Base-by-base conservation (phyloP, 805 yeast genomes). In the Nakazawaea anatomiae region DNA sequence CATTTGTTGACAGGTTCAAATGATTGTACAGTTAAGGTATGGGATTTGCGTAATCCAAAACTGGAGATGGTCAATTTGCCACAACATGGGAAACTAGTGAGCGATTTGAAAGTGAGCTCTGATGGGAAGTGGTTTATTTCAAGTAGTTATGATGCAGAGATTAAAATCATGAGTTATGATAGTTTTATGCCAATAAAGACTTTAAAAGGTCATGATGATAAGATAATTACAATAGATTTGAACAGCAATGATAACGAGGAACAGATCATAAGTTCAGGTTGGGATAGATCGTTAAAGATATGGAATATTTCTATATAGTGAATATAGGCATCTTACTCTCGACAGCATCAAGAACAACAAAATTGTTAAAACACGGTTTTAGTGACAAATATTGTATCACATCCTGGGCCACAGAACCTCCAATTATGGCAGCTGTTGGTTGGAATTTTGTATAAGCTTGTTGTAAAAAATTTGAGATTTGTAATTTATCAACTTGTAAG, bases 351-450 rank as follows among this genome's bases (percentile, higher is more conserved):
- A 91, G 73, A 1, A 92, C 68, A 56, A 87, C 73, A 48, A 88
- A 73, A 63, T 94, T 94, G 63, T 89, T 91, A 39, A 91, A 73
- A 3, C 97, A 96, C 41, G 82, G 74, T 57, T 79, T 79, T 42
- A 94, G 85, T 9, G 53, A 51, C 48, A 92, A 66, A 50, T 76
- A 81, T 68, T 94, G 94, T 44, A 94, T 86, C 11, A 89, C 85
- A 63, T 91, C 97, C 67, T 94, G 99, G 2, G 96, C 87, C 28
- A 92, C 67, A 1, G 89, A 76, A 1, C 98, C 99, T 5, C 98
- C 99, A 6, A 92, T 58, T 1, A 94, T 79, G 0, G 98, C 95
- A 4, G 94, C 82, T 0, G 84, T 83, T 1, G 97, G 96, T 9
- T 89, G 77, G 57, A 87, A 79, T 60, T 90, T 95, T 2, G 89